Evolutionary conservation across 176 grass and related monocot species (phyloP), one percentile per base, ranked within the genome.

Genomic region (Musa acuminata): DNA sequence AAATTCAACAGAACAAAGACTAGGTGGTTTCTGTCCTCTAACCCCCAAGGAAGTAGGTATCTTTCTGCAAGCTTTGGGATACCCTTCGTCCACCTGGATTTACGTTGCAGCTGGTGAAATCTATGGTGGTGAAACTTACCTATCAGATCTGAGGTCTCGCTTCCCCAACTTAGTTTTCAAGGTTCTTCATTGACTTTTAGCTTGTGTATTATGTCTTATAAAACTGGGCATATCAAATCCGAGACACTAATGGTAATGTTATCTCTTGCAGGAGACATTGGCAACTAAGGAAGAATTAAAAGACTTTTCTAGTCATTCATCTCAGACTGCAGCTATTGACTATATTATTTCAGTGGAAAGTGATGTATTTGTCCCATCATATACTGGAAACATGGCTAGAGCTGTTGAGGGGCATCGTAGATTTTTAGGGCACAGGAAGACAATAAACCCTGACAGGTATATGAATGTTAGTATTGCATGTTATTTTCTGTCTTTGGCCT

Each of bases 291-390:
- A 91, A 67, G 90, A 98, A 65, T 79, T 93, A 72, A 65, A 79
- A 54, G 85, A 84, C 57, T 87, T 98, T 64, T 64, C 55, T n/a
- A 82, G 78, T 67, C 88, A 98, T 48, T 84, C 90, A 51, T 89
- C 90, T 83, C 95, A 98, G 75, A 82, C 82, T 75, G 95, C 90
- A 68, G 85, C 95, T 13, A 80, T 98, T 65, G 88, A 98, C 82
- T 98, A 98, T 78, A 93, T 98, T 82, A 87, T 98, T 82, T 91
- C 88, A 66, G 84, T 93, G 72, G 90, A 91, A 92, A 98, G 95
- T 68, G 95, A 98, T 60, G 95, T 93, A 52, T 94, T 94, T 84
- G 69, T 94, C 67, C 90, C 90, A 63, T 87, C 95, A 55, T 84
- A 98, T 70, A 74, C 80, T 50, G 95, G 95, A 57, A 98, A 94